Conservation (phyloP, 441 rosid species). For the Dalechampia spathulata region DNA sequence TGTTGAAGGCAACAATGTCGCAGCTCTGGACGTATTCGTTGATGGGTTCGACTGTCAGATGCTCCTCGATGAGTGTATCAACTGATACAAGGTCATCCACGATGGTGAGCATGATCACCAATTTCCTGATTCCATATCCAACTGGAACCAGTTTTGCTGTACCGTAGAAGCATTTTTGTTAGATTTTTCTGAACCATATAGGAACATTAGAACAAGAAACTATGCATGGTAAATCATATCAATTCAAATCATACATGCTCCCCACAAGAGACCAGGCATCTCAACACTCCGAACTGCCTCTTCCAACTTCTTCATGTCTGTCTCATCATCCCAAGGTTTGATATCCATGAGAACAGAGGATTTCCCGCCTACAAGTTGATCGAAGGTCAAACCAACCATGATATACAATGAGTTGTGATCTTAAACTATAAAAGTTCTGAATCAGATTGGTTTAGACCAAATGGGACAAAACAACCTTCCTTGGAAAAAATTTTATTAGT, state of each 20-base stretch:
- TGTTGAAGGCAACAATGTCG: conserved; percentile 95
- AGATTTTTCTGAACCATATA: too few relatives aligned
- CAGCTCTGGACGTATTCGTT: conserved; percentile 88
- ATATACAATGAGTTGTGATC: too few relatives aligned
- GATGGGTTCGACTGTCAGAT: conserved; percentile 56
- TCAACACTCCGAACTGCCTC: conserved; percentile 67
- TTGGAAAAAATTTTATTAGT: too few relatives aligned
- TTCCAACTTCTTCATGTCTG: conserved; percentile 96
- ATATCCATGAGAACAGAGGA: conserved; percentile 80
- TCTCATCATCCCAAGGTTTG: conserved; percentile 99
- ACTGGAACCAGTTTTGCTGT: conserved; percentile 83
- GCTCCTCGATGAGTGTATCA: conserved; percentile 63
- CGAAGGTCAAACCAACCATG: neutral
- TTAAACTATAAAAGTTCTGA: too few relatives aligned
- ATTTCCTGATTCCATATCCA: conserved; percentile 93
- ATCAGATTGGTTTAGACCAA: neutral
- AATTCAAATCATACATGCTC: conserved; percentile 56
- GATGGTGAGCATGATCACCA: conserved; percentile 82
- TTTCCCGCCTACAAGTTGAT: conserved; percentile 56
- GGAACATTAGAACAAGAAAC: neutral
- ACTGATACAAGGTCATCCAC: conserved; percentile 90
- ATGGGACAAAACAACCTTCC: neutral
- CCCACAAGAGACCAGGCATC: conserved; percentile 86
- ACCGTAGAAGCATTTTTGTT: too few relatives aligned
- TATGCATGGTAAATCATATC: neutral